Percentiles rank a stretch among this genome's conserved stretches.
phyloP scores from a whole-genome alignment of 2,329 filamentous ascomycete genomes.

The Pseudogymnoascus sp. region DNA sequence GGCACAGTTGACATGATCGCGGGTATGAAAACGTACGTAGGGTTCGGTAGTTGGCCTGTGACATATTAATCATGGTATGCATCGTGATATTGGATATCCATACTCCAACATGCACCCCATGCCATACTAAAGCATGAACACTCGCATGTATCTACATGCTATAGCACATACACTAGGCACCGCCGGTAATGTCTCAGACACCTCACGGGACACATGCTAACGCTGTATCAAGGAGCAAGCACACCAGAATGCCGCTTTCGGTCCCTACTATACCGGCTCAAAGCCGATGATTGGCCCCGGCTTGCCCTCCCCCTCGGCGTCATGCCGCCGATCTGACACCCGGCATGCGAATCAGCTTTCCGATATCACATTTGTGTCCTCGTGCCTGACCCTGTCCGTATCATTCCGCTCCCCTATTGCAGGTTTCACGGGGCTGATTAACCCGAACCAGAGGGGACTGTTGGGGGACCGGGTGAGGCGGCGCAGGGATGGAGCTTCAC shows the following conservation, averaged over 20 bases:
- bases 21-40: not conserved
- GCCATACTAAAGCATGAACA: not conserved
- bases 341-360: not conserved
- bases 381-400: not conserved
- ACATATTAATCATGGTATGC: not conserved
- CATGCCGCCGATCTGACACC: not conserved
- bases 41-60: not conserved
- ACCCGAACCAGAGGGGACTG: not conserved
- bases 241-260: not conserved
- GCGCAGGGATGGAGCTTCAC: not conserved
- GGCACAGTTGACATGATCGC: not conserved
- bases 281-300: not conserved
- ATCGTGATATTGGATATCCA: not conserved
- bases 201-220: not conserved
- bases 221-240: not conserved
- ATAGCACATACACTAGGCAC: not conserved
- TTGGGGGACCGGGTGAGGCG: not conserved
- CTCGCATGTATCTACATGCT: not conserved
- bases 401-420: not conserved
- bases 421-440: not conserved
- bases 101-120: not conserved
- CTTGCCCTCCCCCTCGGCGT: not conserved
- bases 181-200: not conserved
- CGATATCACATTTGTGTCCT: conserved; percentile 1
- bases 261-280: not conserved